Evolutionary conservation across 1,139 yeast species (phyloP).

Genomic region (Trichomonascaceae sp.): DNA sequence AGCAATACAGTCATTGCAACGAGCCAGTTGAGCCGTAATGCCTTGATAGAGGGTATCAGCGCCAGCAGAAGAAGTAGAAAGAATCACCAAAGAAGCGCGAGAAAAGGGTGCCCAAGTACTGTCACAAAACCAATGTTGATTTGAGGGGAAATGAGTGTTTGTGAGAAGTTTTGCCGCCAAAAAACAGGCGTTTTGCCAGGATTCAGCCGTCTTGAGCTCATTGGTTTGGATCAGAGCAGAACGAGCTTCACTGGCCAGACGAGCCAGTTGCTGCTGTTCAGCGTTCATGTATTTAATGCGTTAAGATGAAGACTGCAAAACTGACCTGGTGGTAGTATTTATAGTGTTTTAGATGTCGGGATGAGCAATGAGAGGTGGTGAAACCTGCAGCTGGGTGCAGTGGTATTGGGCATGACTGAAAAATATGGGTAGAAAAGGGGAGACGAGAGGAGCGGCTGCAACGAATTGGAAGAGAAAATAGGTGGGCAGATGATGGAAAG

Average conservation of each 20-base stretch:
- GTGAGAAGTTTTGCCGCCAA: conserved; percentile 7
- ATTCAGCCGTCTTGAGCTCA: not conserved
- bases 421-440: not conserved
- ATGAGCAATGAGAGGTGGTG: not conserved
- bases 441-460: not conserved
- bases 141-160: conserved; percentile 6
- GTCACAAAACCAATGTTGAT: conserved; percentile 20
- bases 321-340: not conserved
- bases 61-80: conserved; percentile 9
- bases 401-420: not conserved
- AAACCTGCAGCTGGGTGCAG: not conserved
- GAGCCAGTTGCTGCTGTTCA: conserved; percentile 7
- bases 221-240: conserved; percentile 2
- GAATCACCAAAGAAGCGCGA: conserved; percentile 12
- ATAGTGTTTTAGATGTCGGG: not conserved
- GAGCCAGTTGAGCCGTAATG: conserved; percentile 9
- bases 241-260: conserved; percentile 6
- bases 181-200: conserved; percentile 8
- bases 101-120: conserved; percentile 16
- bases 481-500: not conserved
- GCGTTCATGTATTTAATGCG: not conserved
- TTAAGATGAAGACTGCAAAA: not conserved
- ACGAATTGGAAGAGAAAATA: not conserved
- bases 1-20: conserved; percentile 15
- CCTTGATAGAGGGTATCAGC: conserved; percentile 4